Conservation (phyloP, 768 basidiomycete species). For the Clathrus columnatus region DNA sequence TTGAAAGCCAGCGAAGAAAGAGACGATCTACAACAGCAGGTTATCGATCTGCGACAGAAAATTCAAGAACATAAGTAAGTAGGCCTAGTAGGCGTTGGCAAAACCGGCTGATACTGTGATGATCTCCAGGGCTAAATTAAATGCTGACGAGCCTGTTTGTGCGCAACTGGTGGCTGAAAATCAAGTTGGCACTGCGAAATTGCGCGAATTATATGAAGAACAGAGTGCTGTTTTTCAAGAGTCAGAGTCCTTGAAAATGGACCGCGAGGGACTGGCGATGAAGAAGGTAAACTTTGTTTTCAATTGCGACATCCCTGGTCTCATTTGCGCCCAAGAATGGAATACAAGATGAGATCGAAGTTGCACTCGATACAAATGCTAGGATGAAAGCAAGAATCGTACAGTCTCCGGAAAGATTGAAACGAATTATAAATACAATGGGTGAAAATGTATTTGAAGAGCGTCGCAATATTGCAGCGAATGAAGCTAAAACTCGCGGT, state of each 20-base stretch:
- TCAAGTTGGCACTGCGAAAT: constrained; percentile 46
- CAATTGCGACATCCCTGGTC: constrained; percentile 10
- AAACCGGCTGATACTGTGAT: neutral
- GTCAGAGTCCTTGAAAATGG: constrained; percentile 62
- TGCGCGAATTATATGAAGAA: constrained; percentile 61
- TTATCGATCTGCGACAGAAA: constrained; percentile 27
- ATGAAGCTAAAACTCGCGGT: constrained; percentile 71
- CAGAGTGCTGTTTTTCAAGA: constrained; percentile 53
- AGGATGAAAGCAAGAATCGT: constrained; percentile 72
- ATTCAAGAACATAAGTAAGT: neutral
- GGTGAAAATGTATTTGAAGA: constrained; percentile 57
- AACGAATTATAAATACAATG: constrained; percentile 75
- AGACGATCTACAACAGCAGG: constrained; percentile 46
- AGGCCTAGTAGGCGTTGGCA: neutral
- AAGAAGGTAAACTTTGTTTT: constrained; percentile 63
- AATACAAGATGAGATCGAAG: constrained; percentile 50
- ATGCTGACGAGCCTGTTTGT: constrained; percentile 62
- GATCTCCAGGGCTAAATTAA: constrained; percentile 46
- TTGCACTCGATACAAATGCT: constrained; percentile 49
- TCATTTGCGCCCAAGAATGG: constrained; percentile 24
- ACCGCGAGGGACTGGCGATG: constrained; percentile 54
- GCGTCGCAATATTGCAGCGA: constrained; percentile 51
- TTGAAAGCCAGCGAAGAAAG: constrained; percentile 50
- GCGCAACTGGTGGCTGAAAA: constrained; percentile 54
- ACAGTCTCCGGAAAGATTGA: constrained; percentile 85